Conservation (phyloP, 148 eudicot species). For the Drosera capensis region DNA sequence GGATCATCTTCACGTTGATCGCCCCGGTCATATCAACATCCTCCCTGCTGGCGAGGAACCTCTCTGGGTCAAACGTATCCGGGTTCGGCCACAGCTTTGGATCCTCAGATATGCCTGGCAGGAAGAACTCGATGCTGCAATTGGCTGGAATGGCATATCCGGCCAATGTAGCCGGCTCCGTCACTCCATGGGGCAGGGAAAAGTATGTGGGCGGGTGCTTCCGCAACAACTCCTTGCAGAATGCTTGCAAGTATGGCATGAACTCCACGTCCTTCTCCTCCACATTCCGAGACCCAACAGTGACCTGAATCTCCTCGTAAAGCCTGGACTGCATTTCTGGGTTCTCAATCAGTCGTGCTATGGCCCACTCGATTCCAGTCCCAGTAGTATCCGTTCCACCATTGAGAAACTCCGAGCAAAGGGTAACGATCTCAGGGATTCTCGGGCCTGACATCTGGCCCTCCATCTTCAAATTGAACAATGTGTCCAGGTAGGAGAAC, state of each 20-base stretch:
- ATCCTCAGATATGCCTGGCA: conserved; percentile 67
- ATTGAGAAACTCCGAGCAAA: conserved; percentile 78
- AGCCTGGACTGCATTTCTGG: conserved; percentile 40
- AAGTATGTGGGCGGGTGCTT: conserved; percentile 95
- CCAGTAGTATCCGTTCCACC: conserved; percentile 94
- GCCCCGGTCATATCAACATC: conserved; percentile 74
- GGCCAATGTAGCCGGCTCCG: conserved; percentile 45
- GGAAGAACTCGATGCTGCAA: conserved; percentile 48
- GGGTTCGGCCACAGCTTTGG: conserved; percentile 59
- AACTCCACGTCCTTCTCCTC: conserved; percentile 55
- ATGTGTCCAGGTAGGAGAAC: conserved; percentile 76
- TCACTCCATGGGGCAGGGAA: conserved; percentile 61
- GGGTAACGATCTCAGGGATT: conserved; percentile 54
- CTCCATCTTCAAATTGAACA: conserved; percentile 51
- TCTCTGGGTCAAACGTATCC: conserved; percentile 58
- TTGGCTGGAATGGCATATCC: conserved; percentile 62
- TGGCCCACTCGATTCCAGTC: conserved; percentile 81
- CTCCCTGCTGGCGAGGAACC: conserved; percentile 56
- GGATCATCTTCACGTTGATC: conserved; percentile 54
- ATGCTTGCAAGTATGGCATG: conserved; percentile 55
- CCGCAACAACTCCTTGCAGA: conserved; percentile 51
- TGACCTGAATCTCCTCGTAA: conserved; percentile 38
- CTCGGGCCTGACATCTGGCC: conserved; percentile 43
- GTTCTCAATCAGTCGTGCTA: conserved; percentile 59
- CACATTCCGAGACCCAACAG: conserved; percentile 32